These are phyloP conservation scores for Rhizoclosmatium globosum DNA, from an alignment of 192 early-diverging fungal species.

Conservation along the genomic window DNA sequence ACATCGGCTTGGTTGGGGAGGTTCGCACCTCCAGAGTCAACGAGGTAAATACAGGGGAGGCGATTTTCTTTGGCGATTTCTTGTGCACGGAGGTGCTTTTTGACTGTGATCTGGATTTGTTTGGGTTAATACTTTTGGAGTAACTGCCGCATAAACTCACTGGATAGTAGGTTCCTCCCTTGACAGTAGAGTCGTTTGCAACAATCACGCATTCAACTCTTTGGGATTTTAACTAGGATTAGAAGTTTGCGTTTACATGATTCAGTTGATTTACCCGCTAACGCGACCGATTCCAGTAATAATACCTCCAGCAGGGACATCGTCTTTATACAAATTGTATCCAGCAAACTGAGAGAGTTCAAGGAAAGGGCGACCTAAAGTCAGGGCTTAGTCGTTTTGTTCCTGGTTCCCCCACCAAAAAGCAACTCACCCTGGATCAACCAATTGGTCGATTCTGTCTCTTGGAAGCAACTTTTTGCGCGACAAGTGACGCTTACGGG, in stretches of 20 bases:
- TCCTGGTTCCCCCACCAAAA: not conserved
- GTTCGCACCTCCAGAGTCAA: constrained; percentile 97
- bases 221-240: constrained; percentile 2
- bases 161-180: constrained; percentile 98
- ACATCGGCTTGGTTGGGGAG: constrained; percentile 86
- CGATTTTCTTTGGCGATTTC: constrained; percentile 94
- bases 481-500: constrained; percentile 82
- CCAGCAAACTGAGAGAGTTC: constrained; percentile 92
- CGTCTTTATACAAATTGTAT: constrained; percentile 84
- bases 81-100: constrained; percentile 97
- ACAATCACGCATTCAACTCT: constrained; percentile 95
- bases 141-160: constrained; percentile 40
- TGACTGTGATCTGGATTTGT: constrained; percentile 65
- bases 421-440: constrained; percentile 73
- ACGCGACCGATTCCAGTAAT: constrained; percentile 97
- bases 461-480: constrained; percentile 92
- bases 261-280: constrained; percentile 65
- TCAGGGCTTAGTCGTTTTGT: not conserved
- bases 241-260: constrained; percentile 27
- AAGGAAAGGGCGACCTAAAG: constrained; percentile 85
- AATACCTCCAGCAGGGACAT: constrained; percentile 86
- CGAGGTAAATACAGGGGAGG: constrained; percentile 94
- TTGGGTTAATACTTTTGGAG: not conserved
- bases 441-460: constrained; percentile 82
- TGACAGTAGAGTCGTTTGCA: constrained; percentile 96